Evolutionary conservation across 2,329 filamentous ascomycete genomes (phyloP), one percentile per base, ranked within the genome.

Genomic region (Endoconidiophora laricicola): DNA sequence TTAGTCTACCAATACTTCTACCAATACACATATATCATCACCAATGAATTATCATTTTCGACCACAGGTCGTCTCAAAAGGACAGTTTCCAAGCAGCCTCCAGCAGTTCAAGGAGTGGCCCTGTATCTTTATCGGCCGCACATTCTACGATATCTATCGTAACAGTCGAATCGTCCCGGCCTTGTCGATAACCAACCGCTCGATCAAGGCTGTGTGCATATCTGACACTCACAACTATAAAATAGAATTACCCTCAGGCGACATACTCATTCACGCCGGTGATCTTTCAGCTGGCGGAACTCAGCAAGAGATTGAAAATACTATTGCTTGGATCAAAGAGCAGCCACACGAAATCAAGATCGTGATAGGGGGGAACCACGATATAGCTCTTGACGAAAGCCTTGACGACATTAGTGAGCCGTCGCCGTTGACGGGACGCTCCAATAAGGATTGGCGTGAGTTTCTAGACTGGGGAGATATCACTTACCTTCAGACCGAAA

Each of bases 401-500:
- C 3, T 9, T 33, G 29, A 33, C 12, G 29, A 33, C 9, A 33
- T 12, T 33, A 33, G 29, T 33, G 29, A 12, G 69, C 70, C 29
- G 49, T 46, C 1, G 44, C 49, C 12, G 29, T 44, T 26, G 38
- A 53, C 29, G 56, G 24, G 40, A 37, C 26, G 16, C 18, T 18
- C 78, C 77, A 14, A 72, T 18, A 12, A 41, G 24, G 12, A 40
- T 38, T 42, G 23, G 52, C 49, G 26, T n/a, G 26, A 6, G 4
- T 16, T 45, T 48, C 69, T 88, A 14, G 69, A 86, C 57, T 79
- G 85, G 68, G 79, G 74, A 48, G 70, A 70, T 41, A 66, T 94
- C 44, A 70, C 78, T 57, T 94, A 94, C 62, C 74, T 94, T 2
- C 76, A 93, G 63, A 79, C 83, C 57, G 71, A 74, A 33, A 68